Percentiles rank a stretch among this genome's conserved stretches.
These are phyloP conservation scores for Aspergillus ibericus DNA, from an alignment of 2,329 filamentous ascomycete genomes.

Conservation along the genomic window DNA sequence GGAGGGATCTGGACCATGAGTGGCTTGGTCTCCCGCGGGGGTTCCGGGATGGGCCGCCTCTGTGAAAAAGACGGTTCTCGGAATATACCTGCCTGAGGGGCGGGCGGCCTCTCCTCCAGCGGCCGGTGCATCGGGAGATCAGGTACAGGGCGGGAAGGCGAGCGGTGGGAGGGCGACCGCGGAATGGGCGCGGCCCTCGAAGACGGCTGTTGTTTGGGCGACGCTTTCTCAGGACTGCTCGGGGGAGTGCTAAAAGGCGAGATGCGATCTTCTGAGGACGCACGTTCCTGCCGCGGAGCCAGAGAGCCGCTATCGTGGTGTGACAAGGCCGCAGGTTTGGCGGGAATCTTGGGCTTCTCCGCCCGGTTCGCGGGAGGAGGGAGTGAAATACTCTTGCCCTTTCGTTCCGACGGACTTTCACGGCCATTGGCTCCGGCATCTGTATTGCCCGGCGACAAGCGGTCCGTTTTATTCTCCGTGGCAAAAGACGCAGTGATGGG, in stretches of 20 bases:
- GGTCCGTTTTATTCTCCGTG: constrained; percentile 16
- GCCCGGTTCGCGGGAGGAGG: constrained; percentile 79
- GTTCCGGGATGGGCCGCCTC: constrained; percentile 26
- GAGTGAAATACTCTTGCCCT: constrained; percentile 43
- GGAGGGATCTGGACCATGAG: constrained; percentile 35
- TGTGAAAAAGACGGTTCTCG: constrained; percentile 33
- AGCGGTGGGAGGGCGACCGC: constrained; percentile 20
- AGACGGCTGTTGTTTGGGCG: constrained; percentile 33
- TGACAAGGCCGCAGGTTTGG: constrained; percentile 43
- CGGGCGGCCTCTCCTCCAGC: constrained; percentile 31
- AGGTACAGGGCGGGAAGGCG: constrained; percentile 22
- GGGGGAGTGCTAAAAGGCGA: constrained; percentile 90
- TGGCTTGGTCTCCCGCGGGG: constrained; percentile 31
- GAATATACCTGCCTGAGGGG: constrained; percentile 17
- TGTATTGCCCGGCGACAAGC: constrained; percentile 22
- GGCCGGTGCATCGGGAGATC: constrained; percentile 30
- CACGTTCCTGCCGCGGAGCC: constrained; percentile 26
- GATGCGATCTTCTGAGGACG: constrained; percentile 47
- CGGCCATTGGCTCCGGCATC: constrained; percentile 14
- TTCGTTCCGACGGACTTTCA: constrained; percentile 29
- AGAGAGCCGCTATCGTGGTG: constrained; percentile 32
- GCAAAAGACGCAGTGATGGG: constrained; percentile 30
- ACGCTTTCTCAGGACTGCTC: constrained; percentile 64
- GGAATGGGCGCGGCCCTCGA: constrained; percentile 15
- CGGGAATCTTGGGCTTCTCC: constrained; percentile 70